Evolutionary conservation across 2,329 filamentous ascomycete species (phyloP).

Genomic region (Nannizziopsis barbatae): DNA sequence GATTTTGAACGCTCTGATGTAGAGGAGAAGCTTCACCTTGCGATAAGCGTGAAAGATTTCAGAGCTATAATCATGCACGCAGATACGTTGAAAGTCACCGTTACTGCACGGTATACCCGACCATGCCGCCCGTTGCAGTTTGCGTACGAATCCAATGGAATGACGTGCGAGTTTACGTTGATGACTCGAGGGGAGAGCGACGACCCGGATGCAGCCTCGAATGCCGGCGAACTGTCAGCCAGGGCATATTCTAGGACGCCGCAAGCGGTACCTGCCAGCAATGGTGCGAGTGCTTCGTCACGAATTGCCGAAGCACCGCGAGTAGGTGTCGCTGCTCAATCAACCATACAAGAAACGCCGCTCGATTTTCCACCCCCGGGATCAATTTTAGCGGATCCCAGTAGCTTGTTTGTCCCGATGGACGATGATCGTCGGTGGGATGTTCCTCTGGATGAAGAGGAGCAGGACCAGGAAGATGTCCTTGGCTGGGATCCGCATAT

Average conservation of each 20-base stretch:
- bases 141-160: conserved; percentile 45
- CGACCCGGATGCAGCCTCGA: conserved; percentile 29
- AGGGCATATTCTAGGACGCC: conserved; percentile 27
- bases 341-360: conserved; percentile 3
- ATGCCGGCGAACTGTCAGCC: conserved; percentile 32
- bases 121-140: conserved; percentile 52
- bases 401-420: conserved; percentile 51
- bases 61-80: conserved; percentile 53
- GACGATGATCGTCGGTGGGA: conserved; percentile 51
- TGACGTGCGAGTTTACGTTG: conserved; percentile 50
- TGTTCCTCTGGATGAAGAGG: conserved; percentile 43
- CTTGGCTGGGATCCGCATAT: conserved; percentile 52
- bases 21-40: conserved; percentile 49
- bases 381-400: conserved; percentile 38
- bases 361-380: conserved; percentile 18
- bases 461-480: conserved; percentile 43
- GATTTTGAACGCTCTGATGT: conserved; percentile 52
- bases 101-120: conserved; percentile 49
- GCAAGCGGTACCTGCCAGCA: conserved; percentile 13
- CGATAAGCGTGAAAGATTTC: conserved; percentile 56
- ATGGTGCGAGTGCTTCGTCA: conserved; percentile 8
- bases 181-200: conserved; percentile 52
- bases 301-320: not conserved
- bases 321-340: conserved; percentile 18
- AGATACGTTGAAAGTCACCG: conserved; percentile 44